Base-by-base conservation (phyloP, 176 grass and related monocot genomes). In the Oryza nivara region DNA sequence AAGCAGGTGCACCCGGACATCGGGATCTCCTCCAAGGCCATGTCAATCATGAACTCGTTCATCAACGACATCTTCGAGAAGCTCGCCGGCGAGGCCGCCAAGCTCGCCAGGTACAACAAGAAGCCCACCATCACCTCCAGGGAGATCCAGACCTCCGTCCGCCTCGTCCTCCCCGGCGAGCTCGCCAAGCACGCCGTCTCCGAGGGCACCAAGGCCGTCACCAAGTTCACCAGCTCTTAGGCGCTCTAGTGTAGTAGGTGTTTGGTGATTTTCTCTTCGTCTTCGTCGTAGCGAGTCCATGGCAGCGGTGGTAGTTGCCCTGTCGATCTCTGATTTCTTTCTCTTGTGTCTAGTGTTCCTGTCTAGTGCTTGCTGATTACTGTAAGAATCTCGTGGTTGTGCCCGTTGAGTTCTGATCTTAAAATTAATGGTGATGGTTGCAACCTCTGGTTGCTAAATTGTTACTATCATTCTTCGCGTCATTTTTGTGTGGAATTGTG, bases 11-110 rank as follows among this genome's bases (percentile, higher is more conserved):
- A 97, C 66, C 92, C 92, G 0, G 94, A 97, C 92, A 94, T 97
- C 78, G 94, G 88, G 47, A 91, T 97, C 86, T 94, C 92, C 16
- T 92, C 89, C 88, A 97, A 97, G 90, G 92, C 94, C 65, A 97
- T 97, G 94, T 86, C 86, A 61, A 97, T 97, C 82, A 97, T 97
- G 94, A 97, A 97, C 85, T 94, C 89, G n/a, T 97, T 94, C 76
- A 95, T 95, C 86, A 95, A 95, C 76, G 93, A 95, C 75, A 92
- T 95, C 80, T 95, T 92, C 76, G 94, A 97, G 92, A 97, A 97
- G 88, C 79, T 97, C 8, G 90, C 90, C 30, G 67, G 19, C 0
- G 83, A 90, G 88, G 58, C 88, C 3, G 83, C 83, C 66, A 89
- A 89, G 78, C 88, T 89, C 22, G 71, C 83, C 0, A 72, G 88